Evolutionary conservation across 2,329 filamentous ascomycete species (phyloP), one percentile per base, ranked within the genome.

Genomic region (Fusarium torreyae): DNA sequence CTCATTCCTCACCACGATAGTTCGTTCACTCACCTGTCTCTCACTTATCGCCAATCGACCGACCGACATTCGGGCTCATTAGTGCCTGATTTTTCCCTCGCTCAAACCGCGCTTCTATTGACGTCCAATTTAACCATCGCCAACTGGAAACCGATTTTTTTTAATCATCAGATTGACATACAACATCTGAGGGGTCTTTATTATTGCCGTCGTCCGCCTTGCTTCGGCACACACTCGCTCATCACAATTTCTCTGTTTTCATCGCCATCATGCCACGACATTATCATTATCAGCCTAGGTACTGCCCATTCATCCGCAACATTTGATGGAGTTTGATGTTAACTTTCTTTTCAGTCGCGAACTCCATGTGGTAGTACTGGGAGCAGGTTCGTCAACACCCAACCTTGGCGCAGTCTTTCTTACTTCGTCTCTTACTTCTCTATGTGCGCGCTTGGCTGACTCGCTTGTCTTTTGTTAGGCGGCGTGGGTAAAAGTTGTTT

Each of bases 401-500:
- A 62, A 57, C 57, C 39, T 49, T 34, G 24, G 38, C 50, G n/a
- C 45, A 58, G 33, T 34, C 36, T 36, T 24, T 17, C 31, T 54
- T 31, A 24, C 40, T 45, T 34, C 52, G 31, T 49, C 38, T 49
- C 28, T 40, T 44, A 63, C 70, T 59, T 57, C 50, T 50, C 18
- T 17, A 48, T 39, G 17, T 43, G 28, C 51, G 42, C 51, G 22
- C 31, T 68, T 68, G 70, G 70, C 77, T 81, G 75, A 81, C 76
- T 75, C 66, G 59, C 17, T 57, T 57, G 28, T 59, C 60, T 73
- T 60, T 55, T 51, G 79, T 5, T 44, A 94, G 92, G 94, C 82
- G 94, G 94, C 79, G 94, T 97, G 77, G 94, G 94, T 67, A 97
- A 97, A 82, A 97, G 93, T 80, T 97, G 94, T 85, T 85, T 97